Conservation (phyloP, 1,139 yeast genomes). For the Hanseniaspora sp. region DNA sequence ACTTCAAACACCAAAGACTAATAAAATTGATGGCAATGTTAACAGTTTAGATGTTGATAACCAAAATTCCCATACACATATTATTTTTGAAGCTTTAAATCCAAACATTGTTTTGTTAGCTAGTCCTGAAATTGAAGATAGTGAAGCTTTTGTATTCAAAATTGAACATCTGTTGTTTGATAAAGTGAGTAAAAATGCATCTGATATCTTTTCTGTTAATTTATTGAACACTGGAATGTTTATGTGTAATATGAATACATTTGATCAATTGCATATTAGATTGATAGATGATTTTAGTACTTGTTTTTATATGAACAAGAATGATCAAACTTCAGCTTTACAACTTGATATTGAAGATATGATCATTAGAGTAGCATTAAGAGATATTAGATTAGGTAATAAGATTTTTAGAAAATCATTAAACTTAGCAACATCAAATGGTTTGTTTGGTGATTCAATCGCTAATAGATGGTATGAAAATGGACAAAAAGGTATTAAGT, state of each 20-base stretch:
- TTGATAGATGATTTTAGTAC: constrained; percentile 83
- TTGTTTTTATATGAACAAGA: constrained; percentile 59
- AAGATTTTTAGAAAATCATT: constrained; percentile 63
- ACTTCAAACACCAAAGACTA: neutral
- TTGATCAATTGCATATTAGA: constrained; percentile 50
- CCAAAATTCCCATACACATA: neutral
- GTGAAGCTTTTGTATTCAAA: constrained; percentile 86
- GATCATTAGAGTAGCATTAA: constrained; percentile 65
- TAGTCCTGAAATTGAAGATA: constrained; percentile 53
- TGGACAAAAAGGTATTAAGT: constrained; percentile 29
- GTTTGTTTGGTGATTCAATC: constrained; percentile 17
- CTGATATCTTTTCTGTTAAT: constrained; percentile 46
- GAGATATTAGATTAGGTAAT: constrained; percentile 76
- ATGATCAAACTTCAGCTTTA: constrained; percentile 56
- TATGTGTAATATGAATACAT: constrained; percentile 60
- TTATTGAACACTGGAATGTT: constrained; percentile 81
- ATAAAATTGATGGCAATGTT: neutral
- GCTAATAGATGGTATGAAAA: constrained; percentile 24
- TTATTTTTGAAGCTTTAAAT: constrained; percentile 55
- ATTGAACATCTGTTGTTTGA: constrained; percentile 68
- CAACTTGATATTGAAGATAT: constrained; percentile 72
- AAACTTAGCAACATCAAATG: constrained; percentile 33
- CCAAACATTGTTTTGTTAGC: constrained; percentile 74
- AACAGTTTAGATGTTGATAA: neutral
- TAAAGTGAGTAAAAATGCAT: constrained; percentile 28